phyloP scores from a whole-genome alignment of 352 stramenopile genomes.

The Globisporangium solare region DNA sequence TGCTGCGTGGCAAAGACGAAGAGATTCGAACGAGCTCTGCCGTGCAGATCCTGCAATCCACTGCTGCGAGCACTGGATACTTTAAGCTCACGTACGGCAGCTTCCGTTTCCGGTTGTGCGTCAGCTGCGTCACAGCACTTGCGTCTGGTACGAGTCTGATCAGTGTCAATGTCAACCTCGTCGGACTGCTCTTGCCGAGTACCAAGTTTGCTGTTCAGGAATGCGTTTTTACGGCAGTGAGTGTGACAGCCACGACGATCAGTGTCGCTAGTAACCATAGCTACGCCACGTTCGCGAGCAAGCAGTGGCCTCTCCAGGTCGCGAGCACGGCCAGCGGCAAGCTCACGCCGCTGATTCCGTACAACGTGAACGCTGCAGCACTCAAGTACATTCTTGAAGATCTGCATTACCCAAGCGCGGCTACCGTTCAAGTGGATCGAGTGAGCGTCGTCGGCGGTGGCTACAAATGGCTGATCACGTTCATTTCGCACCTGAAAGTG shows the following conservation, averaged over 20 bases:
- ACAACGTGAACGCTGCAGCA: conserved; percentile 46
- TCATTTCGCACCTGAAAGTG: conserved; percentile 83
- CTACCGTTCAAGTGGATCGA: conserved; percentile 43
- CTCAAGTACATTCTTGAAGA: conserved; percentile 70
- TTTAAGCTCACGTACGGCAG: conserved; percentile 75
- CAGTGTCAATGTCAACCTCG: conserved; percentile 55
- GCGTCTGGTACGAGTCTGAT: conserved; percentile 35
- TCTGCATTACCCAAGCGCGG: conserved; percentile 20
- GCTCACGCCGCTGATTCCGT: conserved; percentile 59
- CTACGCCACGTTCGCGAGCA: conserved; percentile 39
- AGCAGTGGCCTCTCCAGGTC: conserved; percentile 39
- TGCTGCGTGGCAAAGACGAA: conserved; percentile 62
- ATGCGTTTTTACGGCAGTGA: conserved; percentile 60
- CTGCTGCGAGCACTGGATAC: conserved; percentile 25
- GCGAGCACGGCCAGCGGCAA: conserved; percentile 16
- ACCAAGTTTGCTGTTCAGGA: conserved; percentile 67
- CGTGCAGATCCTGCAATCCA: conserved; percentile 63
- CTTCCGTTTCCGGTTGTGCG: conserved; percentile 50
- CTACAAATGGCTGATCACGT: conserved; percentile 90
- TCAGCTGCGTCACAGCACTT: conserved; percentile 49
- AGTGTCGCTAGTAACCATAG: conserved; percentile 56
- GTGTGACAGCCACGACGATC: conserved; percentile 35
- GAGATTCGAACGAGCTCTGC: conserved; percentile 85
- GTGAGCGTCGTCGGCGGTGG: conserved; percentile 22
- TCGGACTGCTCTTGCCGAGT: conserved; percentile 42